These are phyloP conservation scores for Trichosanthes truncata DNA, from an alignment of 306 rosid species.

Conservation along the genomic window DNA sequence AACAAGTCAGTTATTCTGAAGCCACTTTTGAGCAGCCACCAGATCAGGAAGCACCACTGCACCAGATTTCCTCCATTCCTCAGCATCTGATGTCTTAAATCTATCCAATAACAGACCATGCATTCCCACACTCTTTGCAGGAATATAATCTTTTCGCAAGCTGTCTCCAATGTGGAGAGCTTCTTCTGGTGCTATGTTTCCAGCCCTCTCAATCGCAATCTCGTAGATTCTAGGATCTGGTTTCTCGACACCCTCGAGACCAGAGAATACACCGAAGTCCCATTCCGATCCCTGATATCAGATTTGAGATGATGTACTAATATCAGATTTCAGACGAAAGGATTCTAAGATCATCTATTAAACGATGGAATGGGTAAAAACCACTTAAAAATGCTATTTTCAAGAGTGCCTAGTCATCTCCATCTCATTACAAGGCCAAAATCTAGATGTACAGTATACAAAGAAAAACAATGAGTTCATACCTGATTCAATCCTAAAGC, in stretches of 20 bases:
- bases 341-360: not conserved
- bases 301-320: not conserved
- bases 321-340: not conserved
- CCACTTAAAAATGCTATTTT: not conserved
- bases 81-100: slow-evolving; percentile 79
- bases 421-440: not conserved
- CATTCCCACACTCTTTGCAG: slow-evolving; percentile 88
- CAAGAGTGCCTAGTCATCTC: not conserved
- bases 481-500: slow-evolving; percentile 71
- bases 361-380: not conserved
- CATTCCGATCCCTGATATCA: slow-evolving; percentile 72
- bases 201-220: slow-evolving; percentile 76
- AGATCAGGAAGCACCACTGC: slow-evolving; percentile 71
- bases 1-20: slow-evolving; percentile 34
- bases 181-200: slow-evolving; percentile 58
- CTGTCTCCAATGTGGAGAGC: slow-evolving; percentile 83
- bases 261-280: slow-evolving; percentile 97
- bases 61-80: slow-evolving; percentile 69
- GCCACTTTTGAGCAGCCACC: slow-evolving; percentile 46
- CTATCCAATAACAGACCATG: slow-evolving; percentile 77
- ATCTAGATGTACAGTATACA: not conserved
- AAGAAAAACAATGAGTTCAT: not conserved
- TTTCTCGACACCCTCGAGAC: slow-evolving; percentile 87
- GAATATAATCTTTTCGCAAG: slow-evolving; percentile 77
- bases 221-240: slow-evolving; percentile 71